A percentile compares a stretch with the other conserved stretches of the same genome.
phyloP scores from a whole-genome alignment of 2,329 filamentous ascomycete species.

The Juglanconis juglandina region DNA sequence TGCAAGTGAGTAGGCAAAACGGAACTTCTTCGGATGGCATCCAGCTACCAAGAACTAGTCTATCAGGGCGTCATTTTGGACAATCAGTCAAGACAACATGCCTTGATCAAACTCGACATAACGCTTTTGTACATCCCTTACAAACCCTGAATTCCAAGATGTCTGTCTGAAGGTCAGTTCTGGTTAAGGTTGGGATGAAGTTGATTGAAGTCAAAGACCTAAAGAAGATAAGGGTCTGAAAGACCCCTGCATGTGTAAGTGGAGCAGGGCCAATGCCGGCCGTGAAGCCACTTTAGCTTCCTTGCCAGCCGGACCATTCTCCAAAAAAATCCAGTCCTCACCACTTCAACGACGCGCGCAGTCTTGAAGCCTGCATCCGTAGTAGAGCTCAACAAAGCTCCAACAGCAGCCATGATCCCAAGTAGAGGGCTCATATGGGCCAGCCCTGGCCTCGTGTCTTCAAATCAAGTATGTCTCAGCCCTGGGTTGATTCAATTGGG shows the following conservation, averaged over 20 bases:
- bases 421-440: slow-evolving; percentile 50
- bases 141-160: too few species aligned
- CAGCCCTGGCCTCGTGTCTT: slow-evolving; percentile 39
- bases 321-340: slow-evolving; percentile 8
- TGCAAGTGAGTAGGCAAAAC: too few species aligned
- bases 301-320: neutral
- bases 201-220: too few species aligned
- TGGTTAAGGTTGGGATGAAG: too few species aligned
- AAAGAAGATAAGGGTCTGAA: too few species aligned
- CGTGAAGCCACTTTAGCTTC: neutral
- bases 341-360: neutral
- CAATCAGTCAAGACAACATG: too few species aligned
- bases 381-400: slow-evolving; percentile 13
- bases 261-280: neutral
- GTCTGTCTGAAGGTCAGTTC: too few species aligned
- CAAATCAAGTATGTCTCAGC: slow-evolving; percentile 30
- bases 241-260: neutral
- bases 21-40: too few species aligned
- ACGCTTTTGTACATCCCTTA: too few species aligned
- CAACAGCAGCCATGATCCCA: slow-evolving; percentile 45
- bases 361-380: neutral
- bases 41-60: too few species aligned
- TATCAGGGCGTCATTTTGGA: too few species aligned
- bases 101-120: too few species aligned
- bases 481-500: neutral